Evolutionary conservation across 192 early-diverging fungal species (phyloP).

Genomic region (Gaertneriomyces semiglobifer): DNA sequence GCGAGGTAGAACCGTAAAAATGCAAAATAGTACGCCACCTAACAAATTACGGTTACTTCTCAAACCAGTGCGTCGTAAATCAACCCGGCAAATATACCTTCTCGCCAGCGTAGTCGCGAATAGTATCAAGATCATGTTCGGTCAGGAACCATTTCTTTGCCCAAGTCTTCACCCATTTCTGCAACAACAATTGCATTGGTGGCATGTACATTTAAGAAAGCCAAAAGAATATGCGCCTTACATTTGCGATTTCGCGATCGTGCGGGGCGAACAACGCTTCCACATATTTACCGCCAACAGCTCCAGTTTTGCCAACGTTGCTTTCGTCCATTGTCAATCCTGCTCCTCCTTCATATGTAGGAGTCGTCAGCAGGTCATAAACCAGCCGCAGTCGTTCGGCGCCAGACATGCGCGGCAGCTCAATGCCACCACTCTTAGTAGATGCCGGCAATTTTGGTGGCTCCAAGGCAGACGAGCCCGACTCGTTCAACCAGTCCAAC

Average conservation of each 20-base stretch:
- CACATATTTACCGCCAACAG: conserved; percentile 45
- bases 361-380: conserved; percentile 57
- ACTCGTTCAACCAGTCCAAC: conserved; percentile 33
- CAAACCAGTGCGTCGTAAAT: not conserved
- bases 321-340: conserved; percentile 38
- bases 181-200: not conserved
- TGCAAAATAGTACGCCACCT: conserved; percentile 89
- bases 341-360: conserved; percentile 59
- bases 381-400: conserved; percentile 63
- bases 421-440: conserved; percentile 33
- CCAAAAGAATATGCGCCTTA: not conserved
- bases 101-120: conserved; percentile 85
- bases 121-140: conserved; percentile 64
- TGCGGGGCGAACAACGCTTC: conserved; percentile 77
- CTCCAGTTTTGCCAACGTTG: conserved; percentile 45
- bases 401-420: conserved; percentile 22
- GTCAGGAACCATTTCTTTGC: conserved; percentile 73
- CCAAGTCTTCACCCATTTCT: conserved; percentile 81
- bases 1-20: conserved; percentile 87
- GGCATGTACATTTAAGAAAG: not conserved
- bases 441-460: conserved; percentile 9
- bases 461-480: conserved; percentile 23
- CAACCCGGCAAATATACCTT: conserved; percentile 32
- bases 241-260: conserved; percentile 72
- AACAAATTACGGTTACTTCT: conserved; percentile 11